phyloP scores from a whole-genome alignment of 2,329 filamentous ascomycete species.

The Nemania serpens region DNA sequence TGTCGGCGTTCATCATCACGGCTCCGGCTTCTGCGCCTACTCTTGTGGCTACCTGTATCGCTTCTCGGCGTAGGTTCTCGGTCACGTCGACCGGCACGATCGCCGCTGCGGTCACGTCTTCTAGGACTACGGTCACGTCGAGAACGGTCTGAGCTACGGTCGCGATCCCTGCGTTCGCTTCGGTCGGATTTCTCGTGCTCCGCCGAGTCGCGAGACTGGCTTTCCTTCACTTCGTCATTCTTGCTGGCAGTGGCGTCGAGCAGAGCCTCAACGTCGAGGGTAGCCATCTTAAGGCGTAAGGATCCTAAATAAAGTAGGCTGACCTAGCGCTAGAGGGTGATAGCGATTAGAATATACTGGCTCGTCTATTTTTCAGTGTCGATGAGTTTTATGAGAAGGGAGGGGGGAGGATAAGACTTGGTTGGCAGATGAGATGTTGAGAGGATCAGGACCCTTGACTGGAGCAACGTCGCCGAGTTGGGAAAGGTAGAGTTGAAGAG shows the following conservation, averaged over 20 bases:
- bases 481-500: conserved; percentile 9
- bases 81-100: conserved; percentile 61
- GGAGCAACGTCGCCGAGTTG: conserved; percentile 6
- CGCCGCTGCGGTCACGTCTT: conserved; percentile 55
- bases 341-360: background rate
- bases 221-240: conserved; percentile 54
- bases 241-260: conserved; percentile 81
- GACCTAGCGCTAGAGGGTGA: background rate
- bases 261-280: conserved; percentile 82
- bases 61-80: conserved; percentile 71
- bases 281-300: conserved; percentile 49
- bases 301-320: conserved; percentile 1
- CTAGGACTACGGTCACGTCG: conserved; percentile 60
- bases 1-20: conserved; percentile 76
- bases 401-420: too few relatives aligned
- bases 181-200: conserved; percentile 60
- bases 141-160: conserved; percentile 57
- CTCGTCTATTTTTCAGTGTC: background rate
- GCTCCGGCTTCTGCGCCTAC: conserved; percentile 79
- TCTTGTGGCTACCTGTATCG: conserved; percentile 79
- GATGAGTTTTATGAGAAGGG: background rate
- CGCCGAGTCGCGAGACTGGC: conserved; percentile 56
- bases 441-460: conserved; percentile 1
- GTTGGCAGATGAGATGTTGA: too few relatives aligned
- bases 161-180: conserved; percentile 53